Evolutionary conservation across 768 basidiomycete genomes (phyloP).

Genomic region (Peribolospora kevripleyi): DNA sequence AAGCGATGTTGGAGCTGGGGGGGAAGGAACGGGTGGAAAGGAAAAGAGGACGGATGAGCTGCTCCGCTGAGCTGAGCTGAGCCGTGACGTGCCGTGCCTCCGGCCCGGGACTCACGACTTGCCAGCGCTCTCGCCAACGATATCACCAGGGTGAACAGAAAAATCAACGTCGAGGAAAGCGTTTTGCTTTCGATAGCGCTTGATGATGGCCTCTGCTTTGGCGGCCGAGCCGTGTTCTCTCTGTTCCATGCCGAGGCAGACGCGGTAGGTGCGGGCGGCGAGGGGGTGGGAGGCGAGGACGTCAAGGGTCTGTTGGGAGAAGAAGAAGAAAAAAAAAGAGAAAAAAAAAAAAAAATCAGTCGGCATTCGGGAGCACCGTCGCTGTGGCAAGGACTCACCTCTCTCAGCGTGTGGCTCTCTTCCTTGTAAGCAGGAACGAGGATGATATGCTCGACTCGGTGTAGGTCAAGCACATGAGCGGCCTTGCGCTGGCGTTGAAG

Average conservation of each 20-base stretch:
- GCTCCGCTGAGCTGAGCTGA: no score
- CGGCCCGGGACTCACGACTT: constrained; percentile 8
- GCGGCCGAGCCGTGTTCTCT: constrained; percentile 11
- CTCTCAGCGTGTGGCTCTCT: neutral
- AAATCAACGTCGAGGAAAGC: constrained; percentile 11
- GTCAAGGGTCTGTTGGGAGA: constrained; percentile 10
- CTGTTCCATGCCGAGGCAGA: constrained; percentile 16
- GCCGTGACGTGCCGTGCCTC: constrained; percentile 9
- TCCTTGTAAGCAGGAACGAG: constrained; percentile 5
- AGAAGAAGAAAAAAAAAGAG: neutral
- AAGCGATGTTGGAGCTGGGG: constrained; percentile 12
- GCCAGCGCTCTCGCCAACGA: neutral
- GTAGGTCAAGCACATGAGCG: no score
- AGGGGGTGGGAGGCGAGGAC: constrained; percentile 15
- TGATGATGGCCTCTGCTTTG: constrained; percentile 13
- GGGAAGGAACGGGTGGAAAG: no score
- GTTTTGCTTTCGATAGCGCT: constrained; percentile 14
- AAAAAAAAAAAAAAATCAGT: neutral
- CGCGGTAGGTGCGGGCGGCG: constrained; percentile 12
- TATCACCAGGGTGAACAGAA: neutral
- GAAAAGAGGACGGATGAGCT: no score
- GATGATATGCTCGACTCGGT: constrained; percentile 2
- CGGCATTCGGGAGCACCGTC: neutral
- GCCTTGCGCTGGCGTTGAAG: no score
- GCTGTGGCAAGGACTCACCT: neutral